A percentile compares a stretch with the other conserved stretches of the same genome.
Conservation (phyloP, 2,329 filamentous ascomycete species). For the Cadophora gregata region DNA sequence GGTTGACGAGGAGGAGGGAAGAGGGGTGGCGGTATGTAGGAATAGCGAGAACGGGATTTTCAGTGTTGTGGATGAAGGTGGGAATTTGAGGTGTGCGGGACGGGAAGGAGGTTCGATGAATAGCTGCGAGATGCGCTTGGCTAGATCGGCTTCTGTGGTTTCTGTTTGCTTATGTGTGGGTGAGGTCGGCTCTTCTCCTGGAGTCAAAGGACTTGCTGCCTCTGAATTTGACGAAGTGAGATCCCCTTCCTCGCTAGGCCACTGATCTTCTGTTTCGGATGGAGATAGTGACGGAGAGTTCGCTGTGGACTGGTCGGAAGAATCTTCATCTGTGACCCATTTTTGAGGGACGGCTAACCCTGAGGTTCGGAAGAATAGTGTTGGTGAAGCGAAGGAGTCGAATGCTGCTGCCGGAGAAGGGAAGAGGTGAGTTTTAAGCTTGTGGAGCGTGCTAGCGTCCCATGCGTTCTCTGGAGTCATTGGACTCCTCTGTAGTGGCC, state of each 20-base stretch:
- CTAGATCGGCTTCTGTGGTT: background rate
- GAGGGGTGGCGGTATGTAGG: slow-evolving; percentile 22
- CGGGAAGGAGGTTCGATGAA: slow-evolving; percentile 19
- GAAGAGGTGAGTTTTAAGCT: slow-evolving; percentile 55
- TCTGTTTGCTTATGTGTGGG: no score
- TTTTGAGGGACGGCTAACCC: slow-evolving; percentile 43
- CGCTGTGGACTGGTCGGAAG: background rate
- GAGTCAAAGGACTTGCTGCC: no score
- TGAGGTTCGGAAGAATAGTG: slow-evolving; percentile 62
- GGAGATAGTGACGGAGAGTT: background rate
- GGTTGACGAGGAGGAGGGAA: slow-evolving; percentile 11
- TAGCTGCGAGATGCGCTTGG: background rate
- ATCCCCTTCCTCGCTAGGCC: background rate
- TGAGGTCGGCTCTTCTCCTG: background rate
- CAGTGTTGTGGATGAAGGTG: slow-evolving; percentile 32
- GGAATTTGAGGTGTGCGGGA: slow-evolving; percentile 38
- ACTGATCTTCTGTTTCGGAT: background rate
- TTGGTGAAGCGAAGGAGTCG: slow-evolving; percentile 64
- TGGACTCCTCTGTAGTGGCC: background rate
- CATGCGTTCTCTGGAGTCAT: slow-evolving; percentile 23
- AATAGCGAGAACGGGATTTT: slow-evolving; percentile 38
- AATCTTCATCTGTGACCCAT: slow-evolving; percentile 31
- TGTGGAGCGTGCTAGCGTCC: slow-evolving; percentile 35
- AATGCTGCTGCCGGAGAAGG: slow-evolving; percentile 56
- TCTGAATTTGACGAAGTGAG: background rate